Base-by-base conservation (phyloP, 257 asterid species). In the Penstemon newberryi region DNA sequence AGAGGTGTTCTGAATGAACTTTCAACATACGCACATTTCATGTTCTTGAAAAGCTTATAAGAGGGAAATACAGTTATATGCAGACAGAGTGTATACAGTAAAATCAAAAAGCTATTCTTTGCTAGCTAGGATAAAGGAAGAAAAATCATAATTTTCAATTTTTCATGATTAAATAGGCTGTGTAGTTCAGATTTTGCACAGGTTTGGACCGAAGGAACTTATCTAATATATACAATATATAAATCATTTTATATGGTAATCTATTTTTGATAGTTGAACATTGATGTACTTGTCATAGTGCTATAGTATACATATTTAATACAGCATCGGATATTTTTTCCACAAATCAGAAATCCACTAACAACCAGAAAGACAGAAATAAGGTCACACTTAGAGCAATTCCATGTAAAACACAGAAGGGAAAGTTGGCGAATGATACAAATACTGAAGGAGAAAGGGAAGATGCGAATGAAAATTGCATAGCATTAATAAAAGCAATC, bases 401-500 rank as follows among this genome's bases (percentile, higher is more conserved):
- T 38, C 56, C 61, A 53, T 56, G 49, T 19, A 10, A 56, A 55
- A 68, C 0, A 44, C 9, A 15, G 54, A 57, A 58, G 37, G 9
- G 56, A 18, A 56, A 65, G 36, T 25, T 25, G 33, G 33, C 33
- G 33, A 25, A 1, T 25, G 33, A 25, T 25, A 25, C 33, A 25
- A 25, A 25, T 25, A 25, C 33, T 25, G 33, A 25, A 25, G 33
- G 33, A 25, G 33, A n/a, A 18, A 8, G 60, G 18, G 39, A 13
- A 62, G 67, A 36, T 33, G 57, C 8, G 10, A 47, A 33, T n/a
- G 33, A 25, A 25, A 25, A 25, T 2, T 25, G 33, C 33, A 25
- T 25, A 25, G 33, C 33, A 25, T 25, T 25, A 25, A 49, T 12
- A 46, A 67, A 65, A 44, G 62, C 82, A 60, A 25, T 66, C 87